A percentile compares a stretch with the other conserved stretches of the same genome.
These are phyloP conservation scores for Nigrospora oryzae DNA, from an alignment of 2,329 filamentous ascomycete species.

Conservation along the genomic window DNA sequence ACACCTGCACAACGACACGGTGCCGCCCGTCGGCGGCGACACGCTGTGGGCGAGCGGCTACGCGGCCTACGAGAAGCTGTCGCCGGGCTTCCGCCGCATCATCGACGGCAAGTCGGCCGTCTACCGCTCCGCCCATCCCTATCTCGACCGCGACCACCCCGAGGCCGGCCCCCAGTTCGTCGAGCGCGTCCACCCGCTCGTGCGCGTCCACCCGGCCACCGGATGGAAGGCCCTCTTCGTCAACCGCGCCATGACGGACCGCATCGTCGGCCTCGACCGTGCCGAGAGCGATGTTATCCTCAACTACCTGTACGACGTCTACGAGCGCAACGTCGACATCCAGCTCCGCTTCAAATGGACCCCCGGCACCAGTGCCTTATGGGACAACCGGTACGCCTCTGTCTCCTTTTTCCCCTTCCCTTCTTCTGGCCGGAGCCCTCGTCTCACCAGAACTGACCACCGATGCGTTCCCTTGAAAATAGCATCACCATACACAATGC, in stretches of 20 bases:
- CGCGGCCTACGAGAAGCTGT: constrained; percentile 64
- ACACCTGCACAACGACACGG: constrained; percentile 60
- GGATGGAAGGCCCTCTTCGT: constrained; percentile 70
- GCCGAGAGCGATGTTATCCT: constrained; percentile 62
- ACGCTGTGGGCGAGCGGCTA: constrained; percentile 68
- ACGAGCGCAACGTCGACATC: constrained; percentile 62
- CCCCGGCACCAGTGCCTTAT: constrained; percentile 55
- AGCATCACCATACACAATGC: constrained; percentile 68
- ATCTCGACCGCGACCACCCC: constrained; percentile 56
- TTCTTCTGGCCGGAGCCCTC: too few species aligned
- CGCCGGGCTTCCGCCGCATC: constrained; percentile 59
- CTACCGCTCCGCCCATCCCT: constrained; percentile 57
- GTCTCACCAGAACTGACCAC: too few species aligned
- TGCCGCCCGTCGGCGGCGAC: constrained; percentile 58
- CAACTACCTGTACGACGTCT: constrained; percentile 59
- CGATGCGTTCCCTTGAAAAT: too few species aligned
- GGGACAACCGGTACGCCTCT: constrained; percentile 54
- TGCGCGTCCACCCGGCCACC: constrained; percentile 63
- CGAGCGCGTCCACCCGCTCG: constrained; percentile 60
- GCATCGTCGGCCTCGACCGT: constrained; percentile 61
- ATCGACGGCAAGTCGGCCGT: constrained; percentile 60
- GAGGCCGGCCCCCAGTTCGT: constrained; percentile 54
- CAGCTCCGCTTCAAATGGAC: constrained; percentile 67
- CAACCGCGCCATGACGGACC: constrained; percentile 59
- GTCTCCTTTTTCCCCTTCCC: not conserved